Percentiles rank a stretch among this genome's conserved stretches.
Evolutionary conservation across 2,329 filamentous ascomycete species (phyloP).

Genomic region (Epicoccum nigrum): DNA sequence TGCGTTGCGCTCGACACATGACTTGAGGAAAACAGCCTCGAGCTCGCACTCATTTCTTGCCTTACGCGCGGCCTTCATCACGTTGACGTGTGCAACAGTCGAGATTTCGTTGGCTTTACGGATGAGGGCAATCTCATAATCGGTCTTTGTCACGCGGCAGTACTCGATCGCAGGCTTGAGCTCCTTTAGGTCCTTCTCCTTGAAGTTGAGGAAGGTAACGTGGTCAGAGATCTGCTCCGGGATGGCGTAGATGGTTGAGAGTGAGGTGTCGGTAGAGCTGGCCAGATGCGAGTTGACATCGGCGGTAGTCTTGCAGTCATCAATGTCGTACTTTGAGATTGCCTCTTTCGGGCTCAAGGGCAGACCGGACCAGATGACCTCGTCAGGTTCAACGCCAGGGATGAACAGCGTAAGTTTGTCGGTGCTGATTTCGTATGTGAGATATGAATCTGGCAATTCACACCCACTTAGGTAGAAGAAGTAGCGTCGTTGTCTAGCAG

Average conservation of each 20-base stretch:
- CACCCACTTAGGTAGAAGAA: slow-evolving; percentile 97
- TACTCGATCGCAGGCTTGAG: slow-evolving; percentile 74
- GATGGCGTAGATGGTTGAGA: slow-evolving; percentile 73
- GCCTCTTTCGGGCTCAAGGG: slow-evolving; percentile 80
- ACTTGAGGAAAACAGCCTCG: slow-evolving; percentile 78
- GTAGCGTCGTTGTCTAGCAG: slow-evolving; percentile 78
- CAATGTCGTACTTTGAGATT: slow-evolving; percentile 67
- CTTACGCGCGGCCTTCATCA: slow-evolving; percentile 66
- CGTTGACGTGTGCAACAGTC: slow-evolving; percentile 74
- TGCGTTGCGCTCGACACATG: slow-evolving; percentile 75
- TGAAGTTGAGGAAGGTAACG: slow-evolving; percentile 74
- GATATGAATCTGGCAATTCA: slow-evolving; percentile 77
- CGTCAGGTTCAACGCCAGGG: slow-evolving; percentile 83
- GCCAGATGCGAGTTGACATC: slow-evolving; percentile 78
- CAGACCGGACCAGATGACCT: slow-evolving; percentile 91
- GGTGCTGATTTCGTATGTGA: slow-evolving; percentile 78
- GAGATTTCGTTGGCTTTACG: slow-evolving; percentile 81
- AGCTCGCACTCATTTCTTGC: slow-evolving; percentile 82
- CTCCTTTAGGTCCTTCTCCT: slow-evolving; percentile 63
- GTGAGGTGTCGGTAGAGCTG: slow-evolving; percentile 55
- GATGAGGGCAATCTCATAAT: slow-evolving; percentile 84
- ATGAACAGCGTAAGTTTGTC: slow-evolving; percentile 85
- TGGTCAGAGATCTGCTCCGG: slow-evolving; percentile 75
- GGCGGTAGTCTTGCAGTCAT: slow-evolving; percentile 73
- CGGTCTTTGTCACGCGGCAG: slow-evolving; percentile 80